Percentiles rank a stretch among this genome's conserved stretches.
These are phyloP conservation scores for Mycena indigotica DNA, from an alignment of 768 basidiomycete genomes.

Conservation along the genomic window DNA sequence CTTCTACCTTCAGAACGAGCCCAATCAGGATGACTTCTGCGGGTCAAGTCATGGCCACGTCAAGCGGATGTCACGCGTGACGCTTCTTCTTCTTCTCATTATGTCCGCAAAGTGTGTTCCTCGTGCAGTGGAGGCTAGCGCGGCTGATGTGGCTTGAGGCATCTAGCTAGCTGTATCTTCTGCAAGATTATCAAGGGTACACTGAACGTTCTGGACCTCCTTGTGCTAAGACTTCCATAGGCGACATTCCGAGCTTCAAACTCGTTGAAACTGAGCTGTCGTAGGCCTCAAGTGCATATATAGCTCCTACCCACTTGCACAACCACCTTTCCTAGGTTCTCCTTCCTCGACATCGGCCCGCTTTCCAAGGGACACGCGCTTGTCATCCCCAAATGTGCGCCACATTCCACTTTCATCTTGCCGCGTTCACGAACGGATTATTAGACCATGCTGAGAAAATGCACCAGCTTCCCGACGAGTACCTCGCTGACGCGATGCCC, in stretches of 20 bases:
- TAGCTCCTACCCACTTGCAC: not conserved
- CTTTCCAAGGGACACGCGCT: constrained; percentile 89
- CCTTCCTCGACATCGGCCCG: constrained; percentile 94
- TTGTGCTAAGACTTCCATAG: constrained; percentile 41
- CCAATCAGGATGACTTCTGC: too few species aligned
- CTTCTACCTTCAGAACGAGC: too few species aligned
- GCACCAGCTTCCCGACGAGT: constrained; percentile 86
- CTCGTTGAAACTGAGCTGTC: constrained; percentile 74
- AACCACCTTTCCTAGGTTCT: constrained; percentile 47
- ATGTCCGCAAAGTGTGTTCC: constrained; percentile 7
- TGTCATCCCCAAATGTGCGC: constrained; percentile 88
- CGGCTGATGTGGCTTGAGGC: constrained; percentile 35
- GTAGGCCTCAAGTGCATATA: constrained; percentile 38
- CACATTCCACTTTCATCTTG: not conserved
- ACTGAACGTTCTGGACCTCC: constrained; percentile 12
- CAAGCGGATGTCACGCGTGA: too few species aligned
- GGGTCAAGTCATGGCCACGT: too few species aligned
- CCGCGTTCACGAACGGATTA: not conserved
- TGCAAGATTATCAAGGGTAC: constrained; percentile 93
- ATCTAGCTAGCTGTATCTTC: constrained; percentile 76
- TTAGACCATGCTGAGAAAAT: constrained; percentile 85
- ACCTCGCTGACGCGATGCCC: constrained; percentile 73
- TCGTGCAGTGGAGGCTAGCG: not conserved
- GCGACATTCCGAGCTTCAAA: constrained; percentile 89
- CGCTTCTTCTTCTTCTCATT: not conserved